Evolutionary conservation across 805 yeast species (phyloP).

Genomic region (Teunomyces aglyptinius): DNA sequence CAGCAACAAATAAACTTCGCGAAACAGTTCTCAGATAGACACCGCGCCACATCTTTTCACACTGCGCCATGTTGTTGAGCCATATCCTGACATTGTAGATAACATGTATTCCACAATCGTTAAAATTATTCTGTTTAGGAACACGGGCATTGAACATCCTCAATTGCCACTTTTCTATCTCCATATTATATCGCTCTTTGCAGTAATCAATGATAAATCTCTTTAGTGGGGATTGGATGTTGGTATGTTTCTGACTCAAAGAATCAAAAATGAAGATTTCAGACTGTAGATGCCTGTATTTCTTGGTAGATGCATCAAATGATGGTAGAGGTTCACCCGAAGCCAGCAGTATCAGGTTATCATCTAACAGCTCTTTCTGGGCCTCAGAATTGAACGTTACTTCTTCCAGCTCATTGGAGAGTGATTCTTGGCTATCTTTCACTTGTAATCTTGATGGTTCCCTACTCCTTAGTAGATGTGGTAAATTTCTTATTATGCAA

Average conservation of each 20-base stretch:
- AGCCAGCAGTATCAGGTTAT: too few relatives aligned
- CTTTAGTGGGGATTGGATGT: conserved; percentile 52
- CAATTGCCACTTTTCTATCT: conserved; percentile 47
- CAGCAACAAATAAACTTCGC: conserved; percentile 22
- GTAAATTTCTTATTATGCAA: conserved; percentile 61
- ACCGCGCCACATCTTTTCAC: conserved; percentile 50
- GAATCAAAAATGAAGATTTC: conserved; percentile 74
- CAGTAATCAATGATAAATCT: conserved; percentile 68
- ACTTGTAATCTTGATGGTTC: conserved; percentile 3
- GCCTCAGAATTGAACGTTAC: background rate
- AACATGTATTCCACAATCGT: conserved; percentile 94
- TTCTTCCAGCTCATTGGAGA: background rate
- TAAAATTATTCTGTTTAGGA: conserved; percentile 82
- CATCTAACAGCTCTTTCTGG: too few relatives aligned
- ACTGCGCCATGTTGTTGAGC: conserved; percentile 46
- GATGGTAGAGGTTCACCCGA: background rate
- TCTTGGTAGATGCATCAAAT: background rate
- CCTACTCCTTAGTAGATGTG: conserved; percentile 19
- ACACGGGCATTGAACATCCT: conserved; percentile 52
- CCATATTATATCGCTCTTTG: conserved; percentile 53
- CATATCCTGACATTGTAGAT: conserved; percentile 68
- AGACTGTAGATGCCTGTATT: conserved; percentile 15
- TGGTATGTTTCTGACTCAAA: conserved; percentile 55
- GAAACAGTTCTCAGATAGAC: conserved; percentile 10
- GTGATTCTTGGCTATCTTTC: conserved; percentile 5